Evolutionary conservation across 164 flowering plant species (phyloP).

Genomic region (Macadamia tetraphylla): DNA sequence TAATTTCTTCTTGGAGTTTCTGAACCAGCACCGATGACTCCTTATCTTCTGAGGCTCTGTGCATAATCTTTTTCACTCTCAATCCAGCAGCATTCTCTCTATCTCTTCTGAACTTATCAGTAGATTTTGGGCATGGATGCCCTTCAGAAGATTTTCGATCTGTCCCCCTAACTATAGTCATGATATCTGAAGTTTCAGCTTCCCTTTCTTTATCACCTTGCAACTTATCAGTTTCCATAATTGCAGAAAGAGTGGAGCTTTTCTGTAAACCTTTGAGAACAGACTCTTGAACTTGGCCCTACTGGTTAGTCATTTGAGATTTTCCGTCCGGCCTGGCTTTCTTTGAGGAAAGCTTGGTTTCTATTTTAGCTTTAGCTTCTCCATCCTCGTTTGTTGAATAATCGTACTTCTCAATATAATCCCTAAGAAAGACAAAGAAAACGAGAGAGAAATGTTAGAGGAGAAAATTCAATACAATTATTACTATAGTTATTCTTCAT

Average conservation of each 20-base stretch:
- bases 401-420: too few species aligned
- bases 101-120: slow-evolving; percentile 25
- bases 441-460: too few species aligned
- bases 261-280: slow-evolving; percentile 19
- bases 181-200: slow-evolving; percentile 37
- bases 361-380: slow-evolving; percentile 21
- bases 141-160: slow-evolving; percentile 26
- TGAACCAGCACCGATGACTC: slow-evolving; percentile 61
- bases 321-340: slow-evolving; percentile 33
- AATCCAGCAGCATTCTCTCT: slow-evolving; percentile 49
- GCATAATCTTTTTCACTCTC: slow-evolving; percentile 91
- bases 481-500: too few species aligned
- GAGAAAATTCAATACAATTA: too few species aligned
- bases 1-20: slow-evolving; percentile 69
- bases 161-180: slow-evolving; percentile 57
- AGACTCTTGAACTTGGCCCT: slow-evolving; percentile 19
- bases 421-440: too few species aligned
- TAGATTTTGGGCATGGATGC: slow-evolving; percentile 9
- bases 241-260: slow-evolving; percentile 8
- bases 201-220: slow-evolving; percentile 21
- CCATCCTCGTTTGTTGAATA: slow-evolving; percentile 14
- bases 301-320: slow-evolving; percentile 11
- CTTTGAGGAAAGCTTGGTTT: slow-evolving; percentile 31
- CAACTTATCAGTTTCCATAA: slow-evolving; percentile 16
- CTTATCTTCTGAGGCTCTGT: slow-evolving; percentile 50